Conservation (phyloP, 768 basidiomycete genomes). For the Hydnum rufescens region DNA sequence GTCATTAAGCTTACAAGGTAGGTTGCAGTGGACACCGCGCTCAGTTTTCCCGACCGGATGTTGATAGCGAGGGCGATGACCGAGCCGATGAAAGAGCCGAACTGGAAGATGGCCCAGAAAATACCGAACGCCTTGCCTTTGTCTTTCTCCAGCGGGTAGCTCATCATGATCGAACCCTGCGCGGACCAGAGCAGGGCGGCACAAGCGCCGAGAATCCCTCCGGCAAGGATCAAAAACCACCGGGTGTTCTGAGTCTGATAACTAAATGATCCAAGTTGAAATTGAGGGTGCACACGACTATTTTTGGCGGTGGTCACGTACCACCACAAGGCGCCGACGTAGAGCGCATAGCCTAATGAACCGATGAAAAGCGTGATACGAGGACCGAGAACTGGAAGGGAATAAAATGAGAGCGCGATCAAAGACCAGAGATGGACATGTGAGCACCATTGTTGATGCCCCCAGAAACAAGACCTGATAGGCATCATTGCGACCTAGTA, state of each 20-base stretch:
- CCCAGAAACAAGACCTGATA: neutral
- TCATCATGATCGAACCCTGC: constrained; percentile 28
- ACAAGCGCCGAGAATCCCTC: constrained; percentile 30
- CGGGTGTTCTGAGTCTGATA: constrained; percentile 22
- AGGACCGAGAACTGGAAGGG: constrained; percentile 28
- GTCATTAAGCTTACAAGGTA: constrained; percentile 20
- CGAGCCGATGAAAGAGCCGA: constrained; percentile 52
- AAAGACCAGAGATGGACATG: neutral
- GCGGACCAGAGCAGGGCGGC: constrained; percentile 33
- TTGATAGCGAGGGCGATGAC: constrained; percentile 56
- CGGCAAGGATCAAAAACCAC: constrained; percentile 30
- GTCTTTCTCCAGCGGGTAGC: constrained; percentile 35
- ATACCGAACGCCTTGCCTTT: constrained; percentile 32
- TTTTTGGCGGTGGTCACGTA: constrained; percentile 12
- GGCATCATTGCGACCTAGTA: neutral
- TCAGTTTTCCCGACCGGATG: constrained; percentile 24
- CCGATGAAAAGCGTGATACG: constrained; percentile 30
- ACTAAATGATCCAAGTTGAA: constrained; percentile 10
- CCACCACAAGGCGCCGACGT: constrained; percentile 28
- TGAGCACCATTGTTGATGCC: neutral
- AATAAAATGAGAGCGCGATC: neutral
- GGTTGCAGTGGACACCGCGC: constrained; percentile 22
- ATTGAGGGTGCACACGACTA: constrained; percentile 3
- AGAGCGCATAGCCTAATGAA: constrained; percentile 31
- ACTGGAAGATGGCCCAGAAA: constrained; percentile 33